Percentiles rank a stretch among this genome's conserved stretches.
Conservation (phyloP, 1,139 yeast species). For the Zygotorulaspora mrakii region DNA sequence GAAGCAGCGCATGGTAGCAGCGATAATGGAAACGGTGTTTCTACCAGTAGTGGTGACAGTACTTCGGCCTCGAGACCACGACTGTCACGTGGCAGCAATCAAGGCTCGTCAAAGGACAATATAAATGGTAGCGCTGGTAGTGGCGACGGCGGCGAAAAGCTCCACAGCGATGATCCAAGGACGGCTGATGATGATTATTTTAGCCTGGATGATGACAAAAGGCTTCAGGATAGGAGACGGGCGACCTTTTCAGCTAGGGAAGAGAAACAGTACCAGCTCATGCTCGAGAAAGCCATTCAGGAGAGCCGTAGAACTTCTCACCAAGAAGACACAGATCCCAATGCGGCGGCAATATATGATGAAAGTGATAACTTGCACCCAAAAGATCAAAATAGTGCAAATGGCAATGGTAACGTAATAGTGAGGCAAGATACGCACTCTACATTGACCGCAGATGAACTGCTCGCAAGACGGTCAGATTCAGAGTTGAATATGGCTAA, state of each 20-base stretch:
- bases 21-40: conserved; percentile 4
- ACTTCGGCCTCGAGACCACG: neutral
- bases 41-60: neutral
- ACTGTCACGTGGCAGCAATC: neutral
- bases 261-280: conserved; percentile 40
- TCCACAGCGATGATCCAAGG: neutral
- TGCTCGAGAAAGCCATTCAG: conserved; percentile 39
- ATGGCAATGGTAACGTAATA: neutral
- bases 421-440: too few relatives aligned
- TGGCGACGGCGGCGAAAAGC: neutral
- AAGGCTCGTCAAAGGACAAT: neutral
- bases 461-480: too few relatives aligned
- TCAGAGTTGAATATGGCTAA: too few relatives aligned
- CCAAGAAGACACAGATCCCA: conserved; percentile 16
- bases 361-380: conserved; percentile 6
- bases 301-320: conserved; percentile 37
- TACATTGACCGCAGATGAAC: too few relatives aligned
- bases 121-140: neutral
- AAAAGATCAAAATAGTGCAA: too few relatives aligned
- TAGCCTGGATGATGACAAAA: conserved; percentile 12
- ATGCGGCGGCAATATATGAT: conserved; percentile 10
- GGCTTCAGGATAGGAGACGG: conserved; percentile 29
- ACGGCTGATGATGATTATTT: neutral
- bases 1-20: conserved; percentile 13
- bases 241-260: conserved; percentile 40